phyloP scores from a whole-genome alignment of 371 early-diverging fungal genomes.

The Actinomucor elegans region DNA sequence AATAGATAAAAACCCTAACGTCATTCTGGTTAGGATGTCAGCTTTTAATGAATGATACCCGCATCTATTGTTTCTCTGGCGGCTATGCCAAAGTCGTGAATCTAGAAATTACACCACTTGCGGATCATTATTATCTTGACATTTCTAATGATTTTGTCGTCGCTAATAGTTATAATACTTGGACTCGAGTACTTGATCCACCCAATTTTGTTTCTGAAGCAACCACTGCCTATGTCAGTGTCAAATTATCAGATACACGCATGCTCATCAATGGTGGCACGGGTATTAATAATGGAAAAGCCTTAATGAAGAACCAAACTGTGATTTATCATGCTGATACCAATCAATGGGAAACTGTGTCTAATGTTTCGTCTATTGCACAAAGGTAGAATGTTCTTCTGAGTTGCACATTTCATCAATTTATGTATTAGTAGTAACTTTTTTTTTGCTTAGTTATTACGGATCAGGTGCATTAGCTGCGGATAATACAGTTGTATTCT shows the following conservation, averaged over 20 bases:
- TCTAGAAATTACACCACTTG: neutral
- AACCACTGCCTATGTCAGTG: conserved; percentile 2
- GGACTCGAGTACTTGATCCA: neutral
- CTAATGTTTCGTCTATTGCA: conserved; percentile 3
- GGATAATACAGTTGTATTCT: conserved; percentile 5
- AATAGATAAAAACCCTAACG: neutral
- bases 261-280: conserved; percentile 12
- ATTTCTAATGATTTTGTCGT: conserved; percentile 2
- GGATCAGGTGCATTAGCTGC: conserved; percentile 5
- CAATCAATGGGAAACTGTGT: conserved; percentile 9
- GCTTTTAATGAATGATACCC: conserved; percentile 9
- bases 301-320: conserved; percentile 9
- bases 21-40: conserved; percentile 1
- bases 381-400: neutral
- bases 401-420: neutral
- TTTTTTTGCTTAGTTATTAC: too few relatives aligned
- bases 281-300: conserved; percentile 1
- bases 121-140: conserved; percentile 10
- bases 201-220: conserved; percentile 1
- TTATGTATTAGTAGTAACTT: too few relatives aligned
- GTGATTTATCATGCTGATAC: conserved; percentile 4
- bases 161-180: neutral
- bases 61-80: conserved; percentile 11
- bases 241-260: conserved; percentile 5
- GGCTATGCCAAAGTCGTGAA: conserved; percentile 7